Evolutionary conservation across 1,284 basidiomycete species (phyloP), one percentile per base, ranked within the genome.

Genomic region (Peniophora sp.): DNA sequence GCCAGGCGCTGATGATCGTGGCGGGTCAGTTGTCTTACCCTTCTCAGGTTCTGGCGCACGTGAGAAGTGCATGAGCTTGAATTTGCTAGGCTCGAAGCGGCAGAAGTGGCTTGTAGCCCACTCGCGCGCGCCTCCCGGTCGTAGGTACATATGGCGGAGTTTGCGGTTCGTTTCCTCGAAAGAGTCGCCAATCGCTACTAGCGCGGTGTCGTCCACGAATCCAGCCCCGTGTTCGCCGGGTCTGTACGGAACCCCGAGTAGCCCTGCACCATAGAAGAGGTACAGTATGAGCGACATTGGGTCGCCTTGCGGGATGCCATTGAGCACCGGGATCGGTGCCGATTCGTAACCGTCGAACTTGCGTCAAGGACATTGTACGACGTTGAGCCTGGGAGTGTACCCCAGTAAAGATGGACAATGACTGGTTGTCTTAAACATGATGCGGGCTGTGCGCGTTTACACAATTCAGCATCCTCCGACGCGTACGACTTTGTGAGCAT

Each of bases 291-390:
- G 60, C 0, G 65, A 68, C 0, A 63, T 47, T 6, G 55, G 65
- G 49, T 55, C 58, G 16, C 67, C 66, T 35, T 69, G 68, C 0
- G 58, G 60, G 0, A 68, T 63, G 0, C 67, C 61, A 34, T 64
- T 63, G 0, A 16, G 46, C 0, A 66, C 57, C 0, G 36, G 32
- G 1, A 61, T 48, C 34, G 50, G 51, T 8, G 22, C 22, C 14
- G 45, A 51, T 9, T 14, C 35, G 35, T 38, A 47, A 22, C 47
- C 36, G 34, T 51, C 50, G 17, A 51, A 51, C 17, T 17, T 19
- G n/a, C n/a, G n/a, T n/a, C n/a, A n/a, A n/a, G n/a, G 6, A 32
- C 27, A 32, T 32, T 12, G 12, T 32, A 32, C 12, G 27, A 12
- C 27, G 12, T 6, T 32, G 6, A 12, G 27, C 27, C 27, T 32